Evolutionary conservation across 1,284 basidiomycete genomes (phyloP).

Genomic region (Tylopilus sp.): DNA sequence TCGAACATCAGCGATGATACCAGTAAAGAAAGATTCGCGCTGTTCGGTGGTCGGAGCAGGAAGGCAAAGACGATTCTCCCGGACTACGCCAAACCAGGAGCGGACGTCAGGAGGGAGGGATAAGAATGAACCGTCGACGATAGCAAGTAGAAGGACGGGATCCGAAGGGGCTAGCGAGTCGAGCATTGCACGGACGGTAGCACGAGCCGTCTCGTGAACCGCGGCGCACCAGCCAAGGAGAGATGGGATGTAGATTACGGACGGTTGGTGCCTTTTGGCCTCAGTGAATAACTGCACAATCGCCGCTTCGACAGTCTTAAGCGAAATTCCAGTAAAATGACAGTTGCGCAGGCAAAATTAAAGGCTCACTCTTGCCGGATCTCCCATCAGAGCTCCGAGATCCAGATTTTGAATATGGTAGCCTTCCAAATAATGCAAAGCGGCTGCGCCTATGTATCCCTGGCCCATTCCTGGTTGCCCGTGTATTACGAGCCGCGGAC

Average conservation of each 20-base stretch:
- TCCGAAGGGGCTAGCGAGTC: constrained; percentile 89
- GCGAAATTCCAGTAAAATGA: background rate
- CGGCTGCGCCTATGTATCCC: constrained; percentile 82
- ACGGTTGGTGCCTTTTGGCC: constrained; percentile 96
- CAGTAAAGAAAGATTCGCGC: constrained; percentile 76
- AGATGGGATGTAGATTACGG: constrained; percentile 92
- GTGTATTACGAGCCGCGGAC: constrained; percentile 85
- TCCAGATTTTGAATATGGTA: constrained; percentile 95
- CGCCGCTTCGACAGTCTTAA: constrained; percentile 84
- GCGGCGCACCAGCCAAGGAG: constrained; percentile 84
- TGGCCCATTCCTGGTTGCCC: constrained; percentile 90
- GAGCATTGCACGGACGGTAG: constrained; percentile 86
- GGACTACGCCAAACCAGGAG: constrained; percentile 85
- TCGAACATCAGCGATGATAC: constrained; percentile 63
- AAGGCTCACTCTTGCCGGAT: constrained; percentile 75
- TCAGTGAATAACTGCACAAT: constrained; percentile 97
- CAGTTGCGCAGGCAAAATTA: background rate
- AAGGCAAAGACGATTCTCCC: constrained; percentile 74
- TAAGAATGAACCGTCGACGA: constrained; percentile 75
- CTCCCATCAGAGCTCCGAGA: constrained; percentile 83
- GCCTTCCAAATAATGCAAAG: constrained; percentile 92
- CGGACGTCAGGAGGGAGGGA: constrained; percentile 82
- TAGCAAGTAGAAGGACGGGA: constrained; percentile 85
- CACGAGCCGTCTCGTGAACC: constrained; percentile 79
- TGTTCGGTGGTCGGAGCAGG: constrained; percentile 49